Conservation (phyloP, 1,139 yeast genomes). For the Candida freyschussii region DNA sequence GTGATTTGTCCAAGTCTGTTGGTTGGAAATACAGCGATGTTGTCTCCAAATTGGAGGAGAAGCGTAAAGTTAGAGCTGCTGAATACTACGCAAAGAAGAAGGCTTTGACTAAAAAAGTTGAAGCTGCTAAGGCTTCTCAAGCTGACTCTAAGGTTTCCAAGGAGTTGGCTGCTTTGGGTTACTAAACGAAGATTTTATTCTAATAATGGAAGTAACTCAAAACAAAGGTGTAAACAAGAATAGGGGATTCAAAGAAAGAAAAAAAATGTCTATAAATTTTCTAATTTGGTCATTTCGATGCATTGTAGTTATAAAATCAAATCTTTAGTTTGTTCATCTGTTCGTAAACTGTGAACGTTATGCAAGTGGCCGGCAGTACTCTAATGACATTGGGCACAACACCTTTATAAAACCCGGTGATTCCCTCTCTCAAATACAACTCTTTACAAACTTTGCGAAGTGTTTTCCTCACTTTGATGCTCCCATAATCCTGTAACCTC, state of each 20-base stretch:
- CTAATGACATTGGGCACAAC: slow-evolving; percentile 53
- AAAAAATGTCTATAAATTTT: background rate
- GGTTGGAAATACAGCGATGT: slow-evolving; percentile 99
- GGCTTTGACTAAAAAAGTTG: slow-evolving; percentile 89
- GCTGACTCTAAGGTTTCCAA: slow-evolving; percentile 72
- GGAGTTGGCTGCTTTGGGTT: slow-evolving; percentile 82
- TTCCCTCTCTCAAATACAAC: slow-evolving; percentile 43
- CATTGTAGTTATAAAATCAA: no score
- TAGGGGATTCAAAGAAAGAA: no score
- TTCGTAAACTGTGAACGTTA: slow-evolving; percentile 66
- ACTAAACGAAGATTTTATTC: no score
- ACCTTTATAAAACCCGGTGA: slow-evolving; percentile 74
- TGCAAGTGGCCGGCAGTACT: slow-evolving; percentile 71
- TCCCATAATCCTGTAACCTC: slow-evolving; percentile 57
- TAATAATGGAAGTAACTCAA: no score
- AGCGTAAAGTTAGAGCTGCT: slow-evolving; percentile 99
- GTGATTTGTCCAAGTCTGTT: slow-evolving; percentile 92
- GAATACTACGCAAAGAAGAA: slow-evolving; percentile 99
- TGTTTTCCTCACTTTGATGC: slow-evolving; percentile 28
- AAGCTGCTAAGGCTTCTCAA: slow-evolving; percentile 69
- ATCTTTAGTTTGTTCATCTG: slow-evolving; percentile 33
- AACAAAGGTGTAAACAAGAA: no score
- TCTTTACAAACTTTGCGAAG: slow-evolving; percentile 46
- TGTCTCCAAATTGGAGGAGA: slow-evolving; percentile 97
- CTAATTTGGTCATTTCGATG: background rate